Percentiles rank a stretch among this genome's conserved stretches.
These are phyloP conservation scores for Rosa hybrid DNA, from an alignment of 331 rosid genomes.

Conservation along the genomic window DNA sequence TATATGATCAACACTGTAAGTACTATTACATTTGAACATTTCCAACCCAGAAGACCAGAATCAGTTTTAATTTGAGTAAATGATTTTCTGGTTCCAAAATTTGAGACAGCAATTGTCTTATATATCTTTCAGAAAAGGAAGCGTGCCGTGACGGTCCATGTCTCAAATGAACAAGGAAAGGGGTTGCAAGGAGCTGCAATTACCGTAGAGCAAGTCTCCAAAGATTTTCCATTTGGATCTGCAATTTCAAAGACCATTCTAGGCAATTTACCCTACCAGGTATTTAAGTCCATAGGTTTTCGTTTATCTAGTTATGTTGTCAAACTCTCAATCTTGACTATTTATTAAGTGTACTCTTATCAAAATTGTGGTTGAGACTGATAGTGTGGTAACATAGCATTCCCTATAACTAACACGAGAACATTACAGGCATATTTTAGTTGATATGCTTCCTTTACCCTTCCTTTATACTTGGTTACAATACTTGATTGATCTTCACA, in stretches of 20 bases:
- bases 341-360: not conserved
- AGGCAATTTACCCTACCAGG: constrained; percentile 81
- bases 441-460: not conserved
- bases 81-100: not conserved
- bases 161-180: constrained; percentile 55
- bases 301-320: not conserved
- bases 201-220: constrained; percentile 53
- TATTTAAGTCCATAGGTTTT: constrained; percentile 3
- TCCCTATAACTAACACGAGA: too few relatives aligned
- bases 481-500: not conserved
- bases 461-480: not conserved
- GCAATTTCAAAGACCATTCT: constrained; percentile 81
- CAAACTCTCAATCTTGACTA: not conserved
- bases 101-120: not conserved
- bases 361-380: too few relatives aligned
- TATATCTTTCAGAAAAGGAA: constrained; percentile 58
- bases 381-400: too few relatives aligned
- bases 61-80: not conserved
- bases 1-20: constrained; percentile 68
- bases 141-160: constrained; percentile 74
- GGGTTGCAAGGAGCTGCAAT: constrained; percentile 59
- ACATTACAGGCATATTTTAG: not conserved
- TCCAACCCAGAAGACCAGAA: not conserved
- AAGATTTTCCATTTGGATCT: constrained; percentile 89
- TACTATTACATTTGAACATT: not conserved